Evolutionary conservation across 2,329 filamentous ascomycete genomes (phyloP), one percentile per base, ranked within the genome.

Genomic region (Fusarium acutatum): DNA sequence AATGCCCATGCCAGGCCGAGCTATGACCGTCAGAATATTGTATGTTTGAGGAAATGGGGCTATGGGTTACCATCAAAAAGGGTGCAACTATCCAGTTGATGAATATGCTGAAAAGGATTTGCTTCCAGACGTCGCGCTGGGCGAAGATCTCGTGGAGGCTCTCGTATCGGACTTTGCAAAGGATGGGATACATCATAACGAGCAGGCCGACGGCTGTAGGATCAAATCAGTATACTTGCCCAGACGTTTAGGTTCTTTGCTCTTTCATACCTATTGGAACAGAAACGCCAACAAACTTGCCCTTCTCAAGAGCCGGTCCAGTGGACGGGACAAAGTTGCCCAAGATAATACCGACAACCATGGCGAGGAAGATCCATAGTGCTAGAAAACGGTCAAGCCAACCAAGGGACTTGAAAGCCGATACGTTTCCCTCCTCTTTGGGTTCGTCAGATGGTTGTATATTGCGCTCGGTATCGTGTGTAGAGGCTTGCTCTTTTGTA

Each of bases 131-230:
- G 2, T 85, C 84, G 6, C 86, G 85, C 6, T 90, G 85, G 6
- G 83, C 80, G 66, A 96, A 88, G 8, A 94, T 84, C 6, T 88
- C 83, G 80, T 94, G 93, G 15, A 97, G 83, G 0, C 89, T 88
- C 80, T 97, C 94, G 81, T 90, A 96, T 44, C 90, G 90, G 11
- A 97, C 92, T 81, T 96, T 96, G 87, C 94, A 97, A 1, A 97
- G 85, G 67, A 97, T 97, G 0, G 94, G 95, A 78, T 96, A 97
- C 94, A 97, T 97, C 94, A 97, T 97, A 46, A 97, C 91, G 3
- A 97, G 86, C 2, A 97, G 83, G 0, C 94, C 94, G 53, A 97
- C 84, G 1, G 94, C 94, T 93, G 2, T 4, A 14, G 12, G 1
- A 22, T 26, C 17, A 3, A 6, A 8, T 54, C 14, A 56, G 37